A percentile compares a stretch with the other conserved stretches of the same genome.
Conservation (phyloP, 2,329 filamentous ascomycete species). For the Sporothrix inflata region DNA sequence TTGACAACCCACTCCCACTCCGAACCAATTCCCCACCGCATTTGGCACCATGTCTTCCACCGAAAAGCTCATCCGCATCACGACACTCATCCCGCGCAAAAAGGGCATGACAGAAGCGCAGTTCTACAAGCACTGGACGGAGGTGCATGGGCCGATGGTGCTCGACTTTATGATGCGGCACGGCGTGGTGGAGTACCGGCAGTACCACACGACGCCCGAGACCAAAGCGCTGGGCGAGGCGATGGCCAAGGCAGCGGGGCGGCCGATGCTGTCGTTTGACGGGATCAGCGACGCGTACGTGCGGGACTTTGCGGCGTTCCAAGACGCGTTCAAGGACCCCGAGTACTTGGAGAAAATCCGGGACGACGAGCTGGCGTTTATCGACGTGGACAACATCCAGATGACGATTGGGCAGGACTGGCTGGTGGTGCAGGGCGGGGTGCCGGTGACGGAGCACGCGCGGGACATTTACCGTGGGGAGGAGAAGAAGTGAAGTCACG, state of each 20-base stretch:
- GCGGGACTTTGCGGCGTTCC: conserved; percentile 27
- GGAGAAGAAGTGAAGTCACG: neutral
- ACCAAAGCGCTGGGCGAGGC: conserved; percentile 30
- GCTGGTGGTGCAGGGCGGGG: conserved; percentile 30
- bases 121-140: conserved; percentile 35
- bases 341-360: conserved; percentile 29
- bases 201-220: conserved; percentile 32
- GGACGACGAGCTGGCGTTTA: conserved; percentile 29
- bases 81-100: conserved; percentile 34
- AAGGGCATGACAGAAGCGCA: conserved; percentile 31
- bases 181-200: conserved; percentile 31
- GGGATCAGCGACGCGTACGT: conserved; percentile 30
- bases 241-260: conserved; percentile 30
- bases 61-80: conserved; percentile 35
- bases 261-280: conserved; percentile 29
- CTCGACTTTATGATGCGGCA: conserved; percentile 35
- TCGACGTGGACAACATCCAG: conserved; percentile 31
- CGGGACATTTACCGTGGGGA: conserved; percentile 5
- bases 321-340: conserved; percentile 30
- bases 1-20: neutral
- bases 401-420: conserved; percentile 30
- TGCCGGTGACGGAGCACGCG: conserved; percentile 31
- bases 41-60: conserved; percentile 25
- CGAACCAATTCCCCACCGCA: neutral
- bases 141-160: conserved; percentile 34